Base-by-base conservation (phyloP, 2,329 filamentous ascomycete species). In the Alternaria postmessia region DNA sequence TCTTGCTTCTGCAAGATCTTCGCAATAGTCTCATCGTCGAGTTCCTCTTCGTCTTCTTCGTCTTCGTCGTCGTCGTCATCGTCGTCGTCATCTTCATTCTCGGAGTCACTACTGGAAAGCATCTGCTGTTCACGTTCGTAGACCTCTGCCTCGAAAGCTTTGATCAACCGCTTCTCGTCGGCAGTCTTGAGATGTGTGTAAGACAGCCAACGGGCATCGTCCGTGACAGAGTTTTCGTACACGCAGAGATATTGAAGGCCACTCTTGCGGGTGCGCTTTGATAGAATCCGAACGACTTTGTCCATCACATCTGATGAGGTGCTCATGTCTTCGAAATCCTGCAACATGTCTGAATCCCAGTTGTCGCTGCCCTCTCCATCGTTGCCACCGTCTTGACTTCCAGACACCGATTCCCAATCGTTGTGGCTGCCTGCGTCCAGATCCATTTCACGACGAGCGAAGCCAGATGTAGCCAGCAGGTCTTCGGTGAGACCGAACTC, bases 1-100 rank as follows among this genome's bases (percentile, higher is more conserved):
- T 87, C 84, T 69, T 89, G 85, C 72, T 88, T 89, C 52, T 85
- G 81, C 30, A 91, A 75, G 24, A 89, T 78, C 39, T 84, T 81
- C 39, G 89, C 89, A 39, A 91, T 80, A 20, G 85, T 82, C 73
- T 89, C 88, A 63, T 92, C 88, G 8, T 86, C 83, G 67, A 83
- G 74, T 70, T 62, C 80, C 67, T 59, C 56, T 5, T 22, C 51
- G 3, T 54, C 51, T 11, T 59, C 56, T 3, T 24, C 22, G 22
- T 76, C 84, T 70, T 62, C 80, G 11, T 76, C 76, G 3, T 78
- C 77, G 16, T 51, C 47, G 63, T 92, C 88, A 8, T 86, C 83
- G 67, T 83, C 75, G 69, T 61, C 80, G 68, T 54, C 43, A 2
- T 34, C 41, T 2, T 57, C 57, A 7, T 55, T 55, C 16, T 47